These are phyloP conservation scores for Tetrahymena elliotti DNA, from an alignment of 73 alveolate genomes.

Conservation along the genomic window DNA sequence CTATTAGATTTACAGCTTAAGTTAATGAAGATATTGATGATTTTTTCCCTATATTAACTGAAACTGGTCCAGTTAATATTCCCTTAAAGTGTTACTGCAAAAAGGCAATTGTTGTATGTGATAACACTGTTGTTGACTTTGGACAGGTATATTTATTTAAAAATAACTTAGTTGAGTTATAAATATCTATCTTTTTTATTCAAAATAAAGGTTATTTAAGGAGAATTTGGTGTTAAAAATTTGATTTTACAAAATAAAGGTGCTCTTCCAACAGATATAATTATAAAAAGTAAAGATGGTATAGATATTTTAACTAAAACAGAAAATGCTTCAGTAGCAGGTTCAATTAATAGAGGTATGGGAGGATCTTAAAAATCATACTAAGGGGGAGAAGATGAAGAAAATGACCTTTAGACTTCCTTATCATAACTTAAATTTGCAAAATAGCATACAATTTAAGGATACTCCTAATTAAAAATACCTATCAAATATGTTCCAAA, in stretches of 20 bases:
- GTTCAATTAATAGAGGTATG: not conserved
- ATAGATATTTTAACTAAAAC: constrained; percentile 43
- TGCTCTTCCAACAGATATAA: constrained; percentile 76
- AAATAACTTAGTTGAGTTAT: too few species aligned
- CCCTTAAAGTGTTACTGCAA: constrained; percentile 86
- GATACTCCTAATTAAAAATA: constrained; percentile 69
- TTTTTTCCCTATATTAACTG: constrained; percentile 78
- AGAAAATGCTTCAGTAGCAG: constrained; percentile 39
- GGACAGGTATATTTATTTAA: constrained; percentile 23
- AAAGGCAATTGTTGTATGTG: constrained; percentile 77
- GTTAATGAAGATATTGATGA: constrained; percentile 84
- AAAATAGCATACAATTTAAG: constrained; percentile 55
- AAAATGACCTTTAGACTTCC: constrained; percentile 15
- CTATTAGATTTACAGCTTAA: constrained; percentile 87
- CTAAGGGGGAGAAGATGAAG: constrained; percentile 8
- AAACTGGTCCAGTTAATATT: constrained; percentile 88
- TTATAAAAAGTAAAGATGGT: constrained; percentile 56
- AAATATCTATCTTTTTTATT: not conserved
- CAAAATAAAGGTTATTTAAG: constrained; percentile 68
- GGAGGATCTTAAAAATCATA: constrained; percentile 16
- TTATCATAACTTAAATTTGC: constrained; percentile 49
- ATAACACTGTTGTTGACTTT: constrained; percentile 76
- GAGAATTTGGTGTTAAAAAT: constrained; percentile 70
- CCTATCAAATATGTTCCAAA: constrained; percentile 73
- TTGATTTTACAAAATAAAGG: constrained; percentile 79